These are phyloP conservation scores for Globisporangium paddicum DNA, from an alignment of 352 stramenopile species.

Conservation along the genomic window DNA sequence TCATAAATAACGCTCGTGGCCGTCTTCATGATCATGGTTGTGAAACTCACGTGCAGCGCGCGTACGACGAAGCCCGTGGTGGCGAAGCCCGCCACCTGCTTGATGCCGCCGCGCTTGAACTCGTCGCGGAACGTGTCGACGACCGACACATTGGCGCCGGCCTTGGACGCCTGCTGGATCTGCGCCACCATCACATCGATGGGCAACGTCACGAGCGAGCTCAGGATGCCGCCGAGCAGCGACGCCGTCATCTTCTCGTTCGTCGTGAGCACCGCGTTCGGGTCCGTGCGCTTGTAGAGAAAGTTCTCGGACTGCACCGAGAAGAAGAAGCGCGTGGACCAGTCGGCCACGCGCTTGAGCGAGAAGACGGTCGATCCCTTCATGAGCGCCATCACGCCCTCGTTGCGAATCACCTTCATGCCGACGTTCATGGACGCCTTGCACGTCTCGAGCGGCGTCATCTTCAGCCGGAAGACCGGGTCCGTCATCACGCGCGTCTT, in stretches of 20 bases:
- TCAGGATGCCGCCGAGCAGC: conserved; percentile 79
- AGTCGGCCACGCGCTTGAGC: conserved; percentile 91
- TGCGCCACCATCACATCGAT: conserved; percentile 93
- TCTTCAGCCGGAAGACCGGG: conserved; percentile 88
- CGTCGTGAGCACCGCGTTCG: conserved; percentile 53
- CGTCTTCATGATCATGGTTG: conserved; percentile 91
- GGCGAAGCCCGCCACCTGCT: conserved; percentile 74
- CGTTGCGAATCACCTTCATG: conserved; percentile 87
- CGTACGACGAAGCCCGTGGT: conserved; percentile 79
- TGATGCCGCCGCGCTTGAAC: conserved; percentile 71
- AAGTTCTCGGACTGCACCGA: conserved; percentile 79
- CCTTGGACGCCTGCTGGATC: conserved; percentile 91
- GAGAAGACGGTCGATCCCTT: conserved; percentile 91
- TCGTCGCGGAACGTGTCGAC: conserved; percentile 70
- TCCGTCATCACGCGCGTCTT: conserved; percentile 96
- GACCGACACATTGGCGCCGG: conserved; percentile 73
- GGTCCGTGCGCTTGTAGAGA: conserved; percentile 68
- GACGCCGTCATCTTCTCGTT: conserved; percentile 77
- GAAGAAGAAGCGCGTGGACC: conserved; percentile 92
- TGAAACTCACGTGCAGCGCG: conserved; percentile 77
- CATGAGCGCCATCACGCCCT: conserved; percentile 87
- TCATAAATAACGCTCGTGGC: conserved; percentile 83
- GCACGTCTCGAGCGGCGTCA: conserved; percentile 82
- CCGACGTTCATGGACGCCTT: conserved; percentile 79
- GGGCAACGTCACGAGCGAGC: conserved; percentile 81